phyloP scores from a whole-genome alignment of 345 rosid genomes.

The Lepidium didymum region DNA sequence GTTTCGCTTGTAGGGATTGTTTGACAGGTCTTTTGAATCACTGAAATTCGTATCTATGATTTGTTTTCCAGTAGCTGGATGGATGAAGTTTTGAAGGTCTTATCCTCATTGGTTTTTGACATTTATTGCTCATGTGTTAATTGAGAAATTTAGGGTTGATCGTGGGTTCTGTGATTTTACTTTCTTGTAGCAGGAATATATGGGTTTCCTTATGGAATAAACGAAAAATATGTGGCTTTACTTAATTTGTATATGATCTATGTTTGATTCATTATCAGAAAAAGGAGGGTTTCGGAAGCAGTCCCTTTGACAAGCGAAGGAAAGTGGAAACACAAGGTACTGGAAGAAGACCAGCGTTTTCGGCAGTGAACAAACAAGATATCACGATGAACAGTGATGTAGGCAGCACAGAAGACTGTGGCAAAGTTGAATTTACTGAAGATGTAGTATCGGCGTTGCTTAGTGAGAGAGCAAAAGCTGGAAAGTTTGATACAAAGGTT shows the following conservation, averaged over 20 bases:
- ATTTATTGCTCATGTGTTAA: background rate
- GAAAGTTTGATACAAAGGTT: slow-evolving; percentile 78
- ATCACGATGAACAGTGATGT: slow-evolving; percentile 26
- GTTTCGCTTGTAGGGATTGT: background rate
- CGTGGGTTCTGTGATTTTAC: background rate
- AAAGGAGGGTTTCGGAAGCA: slow-evolving; percentile 40
- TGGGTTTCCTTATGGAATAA: background rate
- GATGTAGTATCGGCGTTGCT: slow-evolving; percentile 71
- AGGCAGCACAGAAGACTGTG: slow-evolving; percentile 37
- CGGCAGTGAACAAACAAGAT: slow-evolving; percentile 46
- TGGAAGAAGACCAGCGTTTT: slow-evolving; percentile 48
- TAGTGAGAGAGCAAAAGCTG: slow-evolving; percentile 61
- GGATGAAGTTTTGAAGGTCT: background rate
- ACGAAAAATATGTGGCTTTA: background rate
- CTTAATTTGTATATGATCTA: background rate
- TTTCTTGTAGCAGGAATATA: background rate
- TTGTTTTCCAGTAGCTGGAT: background rate
- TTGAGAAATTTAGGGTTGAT: background rate
- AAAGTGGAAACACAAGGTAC: slow-evolving; percentile 35
- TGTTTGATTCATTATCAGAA: slow-evolving; percentile 30
- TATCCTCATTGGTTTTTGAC: background rate
- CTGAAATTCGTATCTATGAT: background rate
- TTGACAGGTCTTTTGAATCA: background rate
- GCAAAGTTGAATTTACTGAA: slow-evolving; percentile 45
- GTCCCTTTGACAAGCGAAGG: slow-evolving; percentile 63